Evolutionary conservation across 306 rosid genomes (phyloP), one percentile per base, ranked within the genome.

Genomic region (Elaeagnus macrophylla): DNA sequence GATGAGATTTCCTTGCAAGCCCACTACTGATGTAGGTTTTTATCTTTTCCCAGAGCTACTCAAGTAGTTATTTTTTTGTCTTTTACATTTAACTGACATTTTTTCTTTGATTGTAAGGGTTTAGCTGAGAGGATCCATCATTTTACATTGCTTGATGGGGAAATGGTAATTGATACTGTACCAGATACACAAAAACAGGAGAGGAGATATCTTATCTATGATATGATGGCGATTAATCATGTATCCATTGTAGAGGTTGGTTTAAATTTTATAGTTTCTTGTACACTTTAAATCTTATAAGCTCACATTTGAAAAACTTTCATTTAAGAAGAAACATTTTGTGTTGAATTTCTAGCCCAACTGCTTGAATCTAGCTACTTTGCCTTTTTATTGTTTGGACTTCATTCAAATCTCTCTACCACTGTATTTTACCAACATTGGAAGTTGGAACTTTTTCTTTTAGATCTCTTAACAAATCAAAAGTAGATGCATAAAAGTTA

Each of bases 171-270:
- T 62, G 97, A 89, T 68, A 86, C 81, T 9, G 51, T 89, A 70
- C 97, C 97, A 11, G 90, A 83, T 70, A 79, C 97, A 39, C 67
- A 57, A 58, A 89, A 79, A 79, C 90, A 89, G 67, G 97, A 86
- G 79, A 77, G 97, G 70, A 81, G 97, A 86, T 89, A 89, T 69
- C 95, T 89, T 37, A 89, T 89, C 57, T 89, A 89, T 83, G 97
- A 89, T 70, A 48, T 89, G 75, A 89, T 89, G 77, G 94, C 86
- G 17, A 62, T 83, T 47, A 89, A 89, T 65, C 69, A 67, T 3
- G 61, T 66, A 44, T 61, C 97, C 50, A 55, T 89, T 37, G 79
- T 77, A 61, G 95, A 89, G 97, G 97, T 89, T 77, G 46, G 70
- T 39, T 65, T 41, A 45, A 2, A 47, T 37, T 9, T 36, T n/a